Base-by-base conservation (phyloP, 345 rosid species). In the Mercurialis annua region DNA sequence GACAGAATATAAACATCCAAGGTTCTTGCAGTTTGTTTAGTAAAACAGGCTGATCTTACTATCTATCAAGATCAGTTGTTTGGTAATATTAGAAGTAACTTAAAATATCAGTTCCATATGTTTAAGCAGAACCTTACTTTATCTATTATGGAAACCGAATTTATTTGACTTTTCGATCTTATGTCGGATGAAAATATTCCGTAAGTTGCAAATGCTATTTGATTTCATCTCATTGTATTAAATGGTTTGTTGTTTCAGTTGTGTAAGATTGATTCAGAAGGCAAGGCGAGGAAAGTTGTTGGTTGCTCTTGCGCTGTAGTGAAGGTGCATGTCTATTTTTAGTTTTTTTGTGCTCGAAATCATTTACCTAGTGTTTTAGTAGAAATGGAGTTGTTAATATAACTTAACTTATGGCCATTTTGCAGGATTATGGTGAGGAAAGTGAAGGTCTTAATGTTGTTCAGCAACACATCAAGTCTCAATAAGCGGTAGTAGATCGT, bases 271-370 rank as follows among this genome's bases (percentile, higher is more conserved):
- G 98, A 92, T 68, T 82, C 96, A 0, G 93, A 92, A 76, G 94
- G 96, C 31, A 92, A 89, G 69, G 94, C 98, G 29, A 82, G 92
- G 75, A 92, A 92, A 73, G 92, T 89, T 3, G 98, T 89, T 8
- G 92, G 96, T 16, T 92, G 96, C 86, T 89, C 95, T 20, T 92
- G 96, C 24, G 72, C 86, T 10, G 98, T 89, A 23, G 88, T 92
- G 48, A 86, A 87, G 98, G 98, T 87, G 70, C 18, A 46, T 58
- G 6, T 17, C 33, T 38, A 29, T 21, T 36, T 54, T 33, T 4
- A 3, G 24, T 18, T 26, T 42, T 43, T 24, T 8, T 43, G n/a
- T 50, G n/a, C 30, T 30, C 12, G 27, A 46, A 10, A 20, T n/a
- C n/a, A n/a, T n/a, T 4, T 0, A 4, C 36, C 23, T 34, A 11